Evolutionary conservation across 1,139 yeast species (phyloP), one percentile per base, ranked within the genome.

Genomic region (Candida tetrigidarum): DNA sequence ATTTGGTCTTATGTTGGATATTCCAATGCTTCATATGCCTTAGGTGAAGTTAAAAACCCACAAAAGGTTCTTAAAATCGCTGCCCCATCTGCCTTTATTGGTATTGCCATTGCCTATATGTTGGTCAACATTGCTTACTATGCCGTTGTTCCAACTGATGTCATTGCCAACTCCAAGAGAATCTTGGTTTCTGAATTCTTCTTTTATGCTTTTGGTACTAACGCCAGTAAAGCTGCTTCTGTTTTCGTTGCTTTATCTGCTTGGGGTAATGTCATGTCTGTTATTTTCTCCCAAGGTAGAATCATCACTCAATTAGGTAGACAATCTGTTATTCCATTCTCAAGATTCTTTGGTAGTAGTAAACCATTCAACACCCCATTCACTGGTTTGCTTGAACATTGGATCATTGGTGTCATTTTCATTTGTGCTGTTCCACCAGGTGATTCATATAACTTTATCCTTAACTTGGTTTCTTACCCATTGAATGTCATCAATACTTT

Each of bases 1-100:
- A 86, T 86, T 59, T 86, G 92, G 92, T 84, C 92, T 1, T 86
- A 81, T 56, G 80, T 83, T 51, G 89, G 89, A 39, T 83, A 83
- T 59, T 81, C 86, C 37, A 87, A 88, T 60, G 93, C 86, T 48
- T 86, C 87, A 66, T 87, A 87, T 59, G 95, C 95, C 10, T 72
- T 87, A 47, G 88, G 91, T 55, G 96, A 87, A 65, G 83, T 84
- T 44, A 84, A 81, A 63, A 74, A 75, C 58, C 80, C 80, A 3
- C 63, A 61, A 45, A 71, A 66, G 53, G 71, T 70, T 19, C 69
- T 75, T 58, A 67, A 57, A 53, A 54, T 63, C 33, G 78, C 79
- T 30, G 80, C 79, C 22, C 80, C 80, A 30, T 44, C 65, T 30
- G 79, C 80, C 54, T 71, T 81, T 50, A 68, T 83, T 39, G 83